Conservation (phyloP, 768 basidiomycete genomes). For the Pulveroboletus sp. region DNA sequence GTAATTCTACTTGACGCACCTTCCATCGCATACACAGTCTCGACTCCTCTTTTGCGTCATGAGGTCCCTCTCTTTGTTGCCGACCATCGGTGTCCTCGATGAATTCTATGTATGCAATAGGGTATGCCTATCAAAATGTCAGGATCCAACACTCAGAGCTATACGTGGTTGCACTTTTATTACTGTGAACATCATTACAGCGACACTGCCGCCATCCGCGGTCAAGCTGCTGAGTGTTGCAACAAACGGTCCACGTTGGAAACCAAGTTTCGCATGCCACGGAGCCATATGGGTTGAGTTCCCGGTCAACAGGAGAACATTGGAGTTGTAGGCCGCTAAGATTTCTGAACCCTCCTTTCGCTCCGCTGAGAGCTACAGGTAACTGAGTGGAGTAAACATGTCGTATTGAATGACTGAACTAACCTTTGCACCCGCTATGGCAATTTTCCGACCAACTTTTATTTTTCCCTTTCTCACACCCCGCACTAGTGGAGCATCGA, state of each 20-base stretch:
- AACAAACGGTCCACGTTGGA: constrained; percentile 58
- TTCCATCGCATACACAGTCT: constrained; percentile 61
- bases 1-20: constrained; percentile 37
- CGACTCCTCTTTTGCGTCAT: constrained; percentile 66
- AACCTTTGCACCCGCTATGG: constrained; percentile 75
- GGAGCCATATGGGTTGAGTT: constrained; percentile 84
- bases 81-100: constrained; percentile 44
- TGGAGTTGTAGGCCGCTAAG: constrained; percentile 71
- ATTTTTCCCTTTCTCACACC: constrained; percentile 66
- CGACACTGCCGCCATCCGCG: constrained; percentile 73
- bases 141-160: background rate
- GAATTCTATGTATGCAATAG: constrained; percentile 78
- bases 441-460: constrained; percentile 77
- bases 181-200: constrained; percentile 70
- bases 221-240: constrained; percentile 76
- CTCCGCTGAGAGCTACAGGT: constrained; percentile 56
- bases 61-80: constrained; percentile 53
- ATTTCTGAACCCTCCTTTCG: constrained; percentile 77
- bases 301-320: constrained; percentile 63
- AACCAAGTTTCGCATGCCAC: constrained; percentile 89
- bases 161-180: constrained; percentile 44
- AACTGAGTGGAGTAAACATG: background rate
- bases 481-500: constrained; percentile 68
- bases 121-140: constrained; percentile 46
- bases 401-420: constrained; percentile 20